Percentiles rank a stretch among this genome's conserved stretches.
Conservation (phyloP, 148 eudicot species). For the Cornus controversa region DNA sequence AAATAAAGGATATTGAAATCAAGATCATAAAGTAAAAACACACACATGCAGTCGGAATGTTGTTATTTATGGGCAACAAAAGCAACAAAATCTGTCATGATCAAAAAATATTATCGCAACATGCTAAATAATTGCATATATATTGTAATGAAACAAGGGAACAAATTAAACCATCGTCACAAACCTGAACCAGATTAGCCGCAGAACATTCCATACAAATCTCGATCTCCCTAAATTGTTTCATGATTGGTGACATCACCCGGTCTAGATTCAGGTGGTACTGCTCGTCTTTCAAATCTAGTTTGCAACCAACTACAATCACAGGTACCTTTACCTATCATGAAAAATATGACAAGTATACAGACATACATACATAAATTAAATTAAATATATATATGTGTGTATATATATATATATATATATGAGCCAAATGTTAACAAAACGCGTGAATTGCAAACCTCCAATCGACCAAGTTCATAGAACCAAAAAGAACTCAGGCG, state of each 20-base stretch:
- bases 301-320: slow-evolving; percentile 60
- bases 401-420: neutral
- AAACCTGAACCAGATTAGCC: slow-evolving; percentile 58
- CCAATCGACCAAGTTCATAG: slow-evolving; percentile 53
- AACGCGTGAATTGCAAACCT: slow-evolving; percentile 28
- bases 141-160: too few species aligned
- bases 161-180: slow-evolving; percentile 2
- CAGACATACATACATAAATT: neutral
- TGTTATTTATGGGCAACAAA: too few species aligned
- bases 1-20: neutral
- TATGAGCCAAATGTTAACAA: neutral
- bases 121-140: neutral
- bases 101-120: neutral
- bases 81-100: too few species aligned
- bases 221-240: slow-evolving; percentile 62
- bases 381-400: neutral
- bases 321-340: slow-evolving; percentile 56
- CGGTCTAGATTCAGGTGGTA: slow-evolving; percentile 38
- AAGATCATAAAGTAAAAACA: too few species aligned
- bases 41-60: neutral
- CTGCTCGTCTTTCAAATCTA: slow-evolving; percentile 49
- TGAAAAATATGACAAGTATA: neutral
- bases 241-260: slow-evolving; percentile 61
- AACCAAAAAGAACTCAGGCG: slow-evolving; percentile 60
- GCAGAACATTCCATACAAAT: slow-evolving; percentile 72